Evolutionary conservation across 1,284 basidiomycete genomes (phyloP).

Genomic region (Lentinus polychrous): DNA sequence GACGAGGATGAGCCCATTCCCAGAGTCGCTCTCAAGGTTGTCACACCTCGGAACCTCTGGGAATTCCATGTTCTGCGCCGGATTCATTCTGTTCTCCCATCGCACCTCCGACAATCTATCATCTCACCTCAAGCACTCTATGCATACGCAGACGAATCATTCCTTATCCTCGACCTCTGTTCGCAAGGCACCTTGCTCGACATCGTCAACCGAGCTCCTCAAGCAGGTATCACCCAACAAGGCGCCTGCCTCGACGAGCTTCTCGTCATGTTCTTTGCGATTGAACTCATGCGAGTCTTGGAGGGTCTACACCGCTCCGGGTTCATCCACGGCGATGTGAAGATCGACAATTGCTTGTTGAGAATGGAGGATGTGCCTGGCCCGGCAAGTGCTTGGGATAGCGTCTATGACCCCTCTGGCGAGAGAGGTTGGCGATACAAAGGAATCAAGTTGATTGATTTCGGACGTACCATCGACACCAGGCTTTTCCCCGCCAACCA

Average conservation of each 20-base stretch:
- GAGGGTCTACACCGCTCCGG: conserved; percentile 78
- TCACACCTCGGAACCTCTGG: conserved; percentile 87
- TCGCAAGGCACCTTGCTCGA: conserved; percentile 91
- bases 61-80: conserved; percentile 86
- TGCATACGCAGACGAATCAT: conserved; percentile 84
- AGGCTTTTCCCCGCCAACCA: conserved; percentile 73
- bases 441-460: conserved; percentile 93
- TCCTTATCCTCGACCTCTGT: conserved; percentile 84
- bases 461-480: conserved; percentile 90
- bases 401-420: conserved; percentile 71
- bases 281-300: conserved; percentile 82
- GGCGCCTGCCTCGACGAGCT: conserved; percentile 90
- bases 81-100: conserved; percentile 62
- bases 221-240: conserved; percentile 64
- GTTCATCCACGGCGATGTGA: conserved; percentile 96
- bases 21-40: conserved; percentile 87
- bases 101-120: conserved; percentile 54
- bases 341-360: conserved; percentile 97
- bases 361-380: conserved; percentile 81
- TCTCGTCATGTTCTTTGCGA: conserved; percentile 90
- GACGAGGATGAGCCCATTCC: conserved; percentile 39
- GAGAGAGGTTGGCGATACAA: conserved; percentile 81
- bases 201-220: conserved; percentile 80
- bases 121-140: conserved; percentile 74
- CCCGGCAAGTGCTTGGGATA: conserved; percentile 64